Base-by-base conservation (phyloP, 169 alveolate species). In the Plasmodium malariae region DNA sequence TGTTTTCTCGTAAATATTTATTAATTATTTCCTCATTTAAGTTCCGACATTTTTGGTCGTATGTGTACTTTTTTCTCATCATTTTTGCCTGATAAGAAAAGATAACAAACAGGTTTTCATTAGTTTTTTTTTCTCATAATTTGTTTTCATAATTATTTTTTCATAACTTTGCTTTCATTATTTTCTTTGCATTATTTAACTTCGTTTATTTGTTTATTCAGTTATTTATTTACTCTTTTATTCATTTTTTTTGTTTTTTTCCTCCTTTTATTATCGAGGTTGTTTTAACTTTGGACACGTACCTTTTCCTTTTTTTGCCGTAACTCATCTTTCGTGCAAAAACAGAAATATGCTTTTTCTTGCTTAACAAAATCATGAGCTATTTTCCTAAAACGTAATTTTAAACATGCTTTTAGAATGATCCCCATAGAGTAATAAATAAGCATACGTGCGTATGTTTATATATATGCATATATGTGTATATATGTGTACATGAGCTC, bases 341-440 rank as follows among this genome's bases (percentile, higher is more conserved):
- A 95, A 63, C 97, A 95, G 51, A 88, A 91, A 67, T 95, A 95
- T 34, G 97, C 96, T 55, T 78, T 72, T 49, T 89, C 94, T 40
- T 48, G 45, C n/a, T 92, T 73, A 19, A 95, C 70, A 48, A 95
- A 87, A 32, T 80, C 87, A 24, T 87, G 88, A 59, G 96, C 97
- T 54, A 85, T 74, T 37, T 74, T 71, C 45, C 97, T 93, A 73
- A 17, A 28, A 30, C 19, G 28, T n/a, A 9, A 62, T 55, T 57
- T 36, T 11, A 74, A 34, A 26, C 4, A 3, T 21, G 17, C 51
- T 6, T 9, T 40, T 40, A 6, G 51, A 40, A 40, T 5, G 51
- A 40, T 40, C 9, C n/a, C 7, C 26, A 14, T 21, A 14, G 3
- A 14, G 30, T 55, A 1, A 17, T 55, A 21, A n/a, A 55, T 55